Percentiles rank a stretch among this genome's conserved stretches.
Evolutionary conservation across 192 early-diverging fungal species (phyloP).

Genomic region (Helicostylum pulchrum): DNA sequence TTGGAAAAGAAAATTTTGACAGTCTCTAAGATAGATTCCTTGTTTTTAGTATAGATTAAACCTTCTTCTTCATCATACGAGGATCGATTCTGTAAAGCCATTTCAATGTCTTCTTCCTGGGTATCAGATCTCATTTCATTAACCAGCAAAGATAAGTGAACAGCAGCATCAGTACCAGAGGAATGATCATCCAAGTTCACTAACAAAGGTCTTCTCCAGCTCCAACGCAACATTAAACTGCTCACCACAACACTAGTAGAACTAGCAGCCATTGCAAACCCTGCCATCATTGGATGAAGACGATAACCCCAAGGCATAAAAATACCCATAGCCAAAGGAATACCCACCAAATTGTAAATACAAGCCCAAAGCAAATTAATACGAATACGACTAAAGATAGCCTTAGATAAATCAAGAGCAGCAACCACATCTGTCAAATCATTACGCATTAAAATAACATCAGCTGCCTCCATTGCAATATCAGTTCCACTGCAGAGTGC

Average conservation of each 20-base stretch:
- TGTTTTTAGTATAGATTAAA: not conserved
- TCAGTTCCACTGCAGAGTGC: slow-evolving; percentile 89
- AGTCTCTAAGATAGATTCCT: too few relatives aligned
- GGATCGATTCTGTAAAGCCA: not conserved
- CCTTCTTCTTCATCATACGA: slow-evolving; percentile 10
- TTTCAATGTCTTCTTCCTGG: slow-evolving; percentile 12
- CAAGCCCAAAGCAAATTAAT: slow-evolving; percentile 90
- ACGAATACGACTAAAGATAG: slow-evolving; percentile 82
- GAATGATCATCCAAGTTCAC: not conserved
- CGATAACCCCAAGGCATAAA: slow-evolving; percentile 80
- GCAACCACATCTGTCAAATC: slow-evolving; percentile 84
- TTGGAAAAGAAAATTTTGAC: too few relatives aligned
- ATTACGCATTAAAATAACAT: slow-evolving; percentile 88
- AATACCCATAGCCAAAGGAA: slow-evolving; percentile 93
- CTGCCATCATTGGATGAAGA: slow-evolving; percentile 89
- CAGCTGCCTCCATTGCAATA: slow-evolving; percentile 93
- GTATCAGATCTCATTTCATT: not conserved
- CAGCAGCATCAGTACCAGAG: not conserved
- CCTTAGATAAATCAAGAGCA: slow-evolving; percentile 78
- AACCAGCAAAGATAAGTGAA: slow-evolving; percentile 4
- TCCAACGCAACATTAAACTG: slow-evolving; percentile 76
- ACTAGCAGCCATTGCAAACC: slow-evolving; percentile 90
- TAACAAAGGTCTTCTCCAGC: slow-evolving; percentile 45
- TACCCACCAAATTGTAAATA: slow-evolving; percentile 84
- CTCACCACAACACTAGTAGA: slow-evolving; percentile 90